Evolutionary conservation across 345 rosid genomes (phyloP).

Genomic region (Microthlaspi erraticum): DNA sequence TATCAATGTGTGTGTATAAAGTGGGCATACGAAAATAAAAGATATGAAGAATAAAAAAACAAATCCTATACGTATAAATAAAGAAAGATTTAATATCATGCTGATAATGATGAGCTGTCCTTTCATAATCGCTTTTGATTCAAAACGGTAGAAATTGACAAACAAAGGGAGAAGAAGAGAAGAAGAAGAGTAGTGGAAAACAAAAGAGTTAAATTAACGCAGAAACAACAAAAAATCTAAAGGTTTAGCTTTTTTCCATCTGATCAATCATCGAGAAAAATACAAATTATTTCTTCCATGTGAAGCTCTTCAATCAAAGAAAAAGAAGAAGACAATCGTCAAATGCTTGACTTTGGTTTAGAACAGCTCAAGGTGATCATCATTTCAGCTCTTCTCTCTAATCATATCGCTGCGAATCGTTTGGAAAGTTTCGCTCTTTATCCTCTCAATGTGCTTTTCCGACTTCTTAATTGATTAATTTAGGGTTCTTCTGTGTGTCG

Average conservation of each 20-base stretch:
- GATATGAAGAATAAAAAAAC: not conserved
- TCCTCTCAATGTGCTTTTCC: slow-evolving; percentile 6
- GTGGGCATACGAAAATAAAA: not conserved
- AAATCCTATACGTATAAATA: not conserved
- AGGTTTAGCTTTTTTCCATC: slow-evolving; percentile 16
- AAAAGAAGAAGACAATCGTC: slow-evolving; percentile 37
- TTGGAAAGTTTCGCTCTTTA: slow-evolving; percentile 3
- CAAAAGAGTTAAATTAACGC: not conserved
- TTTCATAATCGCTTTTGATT: slow-evolving; percentile 31
- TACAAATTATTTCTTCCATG: not conserved
- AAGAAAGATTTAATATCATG: slow-evolving; percentile 10
- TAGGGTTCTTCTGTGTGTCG: slow-evolving; percentile 43
- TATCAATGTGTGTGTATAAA: not conserved
- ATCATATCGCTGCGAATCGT: not conserved
- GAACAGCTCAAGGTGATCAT: slow-evolving; percentile 48
- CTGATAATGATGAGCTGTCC: slow-evolving; percentile 40
- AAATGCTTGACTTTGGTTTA: slow-evolving; percentile 47
- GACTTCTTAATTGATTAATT: slow-evolving; percentile 1
- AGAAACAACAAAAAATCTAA: slow-evolving; percentile 13
- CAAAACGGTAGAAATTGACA: slow-evolving; percentile 40
- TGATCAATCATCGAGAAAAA: slow-evolving; percentile 24
- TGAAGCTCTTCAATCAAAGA: slow-evolving; percentile 27
- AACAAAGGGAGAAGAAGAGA: slow-evolving; percentile 12
- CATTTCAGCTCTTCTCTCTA: not conserved
- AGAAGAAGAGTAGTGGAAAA: slow-evolving; percentile 7